Conservation (phyloP, 495 filamentous ascomycete genomes). For the Penicillium canariense region DNA sequence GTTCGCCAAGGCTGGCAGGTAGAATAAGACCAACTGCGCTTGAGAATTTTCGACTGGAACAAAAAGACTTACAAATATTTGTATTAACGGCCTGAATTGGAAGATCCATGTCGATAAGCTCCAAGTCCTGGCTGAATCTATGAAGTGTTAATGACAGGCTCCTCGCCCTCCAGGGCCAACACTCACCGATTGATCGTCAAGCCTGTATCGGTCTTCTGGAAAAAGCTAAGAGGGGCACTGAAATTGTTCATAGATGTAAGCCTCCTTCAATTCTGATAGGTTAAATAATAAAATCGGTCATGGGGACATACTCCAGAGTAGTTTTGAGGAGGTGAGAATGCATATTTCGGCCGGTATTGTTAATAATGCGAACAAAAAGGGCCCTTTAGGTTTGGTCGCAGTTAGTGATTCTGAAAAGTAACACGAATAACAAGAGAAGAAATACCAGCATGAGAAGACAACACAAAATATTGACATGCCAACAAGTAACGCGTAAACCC, state of each 20-base stretch:
- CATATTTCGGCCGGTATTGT: slow-evolving; percentile 33
- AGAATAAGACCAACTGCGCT: background rate
- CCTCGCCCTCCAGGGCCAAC: background rate
- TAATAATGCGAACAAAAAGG: slow-evolving; percentile 15
- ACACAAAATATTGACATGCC: slow-evolving; percentile 23
- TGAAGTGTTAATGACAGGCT: background rate
- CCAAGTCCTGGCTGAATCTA: slow-evolving; percentile 13
- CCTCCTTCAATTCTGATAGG: background rate
- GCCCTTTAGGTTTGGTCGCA: slow-evolving; percentile 19
- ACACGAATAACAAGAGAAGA: too few species aligned
- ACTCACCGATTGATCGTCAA: slow-evolving; percentile 13
- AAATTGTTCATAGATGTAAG: slow-evolving; percentile 5
- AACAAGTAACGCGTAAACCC: slow-evolving; percentile 44
- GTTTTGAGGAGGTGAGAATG: slow-evolving; percentile 30
- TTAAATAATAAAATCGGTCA: too few species aligned
- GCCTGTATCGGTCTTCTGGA: slow-evolving; percentile 23
- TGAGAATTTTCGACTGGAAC: background rate
- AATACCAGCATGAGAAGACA: slow-evolving; percentile 31
- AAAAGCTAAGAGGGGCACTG: slow-evolving; percentile 39
- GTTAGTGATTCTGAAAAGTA: background rate
- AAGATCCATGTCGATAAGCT: slow-evolving; percentile 11
- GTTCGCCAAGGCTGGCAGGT: background rate
- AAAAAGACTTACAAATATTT: background rate
- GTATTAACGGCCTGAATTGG: background rate
- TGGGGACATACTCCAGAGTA: background rate